Evolutionary conservation across 2,329 filamentous ascomycete species (phyloP).

Genomic region (Xylaria sp.): DNA sequence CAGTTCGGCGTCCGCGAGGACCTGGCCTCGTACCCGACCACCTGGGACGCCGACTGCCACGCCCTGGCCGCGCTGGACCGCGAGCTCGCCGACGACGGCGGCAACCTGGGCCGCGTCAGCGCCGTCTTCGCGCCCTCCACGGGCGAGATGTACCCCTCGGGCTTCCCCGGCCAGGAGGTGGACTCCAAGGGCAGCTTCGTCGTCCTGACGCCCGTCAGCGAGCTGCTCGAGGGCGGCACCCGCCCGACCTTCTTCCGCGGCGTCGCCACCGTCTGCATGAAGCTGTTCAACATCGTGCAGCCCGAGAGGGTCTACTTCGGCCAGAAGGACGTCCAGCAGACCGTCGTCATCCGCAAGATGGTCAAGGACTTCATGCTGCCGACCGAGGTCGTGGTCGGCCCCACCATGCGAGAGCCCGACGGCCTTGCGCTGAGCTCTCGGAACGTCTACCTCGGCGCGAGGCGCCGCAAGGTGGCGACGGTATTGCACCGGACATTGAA

Average conservation of each 20-base stretch:
- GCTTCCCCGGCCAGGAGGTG: slow-evolving; percentile 72
- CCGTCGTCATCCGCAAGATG: slow-evolving; percentile 83
- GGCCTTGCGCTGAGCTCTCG: slow-evolving; percentile 89
- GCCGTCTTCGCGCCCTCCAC: slow-evolving; percentile 88
- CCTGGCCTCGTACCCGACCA: slow-evolving; percentile 84
- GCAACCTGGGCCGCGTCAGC: slow-evolving; percentile 68
- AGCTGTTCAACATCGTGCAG: slow-evolving; percentile 81
- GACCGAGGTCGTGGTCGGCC: slow-evolving; percentile 71
- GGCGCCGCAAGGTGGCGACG: slow-evolving; percentile 71
- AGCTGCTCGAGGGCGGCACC: slow-evolving; percentile 79
- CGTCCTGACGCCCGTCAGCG: slow-evolving; percentile 81
- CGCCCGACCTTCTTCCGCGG: slow-evolving; percentile 95
- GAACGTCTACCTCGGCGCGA: slow-evolving; percentile 86
- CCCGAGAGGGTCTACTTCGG: slow-evolving; percentile 88
- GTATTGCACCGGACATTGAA: slow-evolving; percentile 71
- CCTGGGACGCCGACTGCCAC: slow-evolving; percentile 77
- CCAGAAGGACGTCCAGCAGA: slow-evolving; percentile 97
- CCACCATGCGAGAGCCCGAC: slow-evolving; percentile 76
- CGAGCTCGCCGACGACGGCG: slow-evolving; percentile 66
- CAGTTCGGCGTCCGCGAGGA: slow-evolving; percentile 93
- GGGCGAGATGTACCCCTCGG: slow-evolving; percentile 82
- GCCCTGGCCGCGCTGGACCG: slow-evolving; percentile 69
- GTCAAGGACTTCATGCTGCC: slow-evolving; percentile 85
- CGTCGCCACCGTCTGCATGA: slow-evolving; percentile 95
- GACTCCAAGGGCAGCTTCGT: slow-evolving; percentile 86